phyloP scores from a whole-genome alignment of 305 asterid genomes.

The Salvia sclarea region DNA sequence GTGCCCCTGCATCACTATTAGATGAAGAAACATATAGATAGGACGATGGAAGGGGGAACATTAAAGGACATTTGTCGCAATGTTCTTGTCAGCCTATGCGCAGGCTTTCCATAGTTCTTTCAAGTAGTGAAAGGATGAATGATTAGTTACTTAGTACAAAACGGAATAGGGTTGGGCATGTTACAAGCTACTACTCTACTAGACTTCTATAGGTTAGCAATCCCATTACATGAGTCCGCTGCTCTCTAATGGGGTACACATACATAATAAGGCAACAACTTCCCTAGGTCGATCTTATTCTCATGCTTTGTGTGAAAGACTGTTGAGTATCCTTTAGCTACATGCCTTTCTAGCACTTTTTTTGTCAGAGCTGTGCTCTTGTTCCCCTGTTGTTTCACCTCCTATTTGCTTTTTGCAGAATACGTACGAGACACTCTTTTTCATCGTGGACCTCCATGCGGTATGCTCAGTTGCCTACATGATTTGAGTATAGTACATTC shows the following conservation, averaged over 20 bases:
- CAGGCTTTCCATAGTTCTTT: conserved; percentile 23
- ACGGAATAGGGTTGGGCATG: conserved; percentile 12
- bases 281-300: conserved; percentile 14
- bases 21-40: too few species aligned
- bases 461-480: conserved; percentile 47
- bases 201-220: conserved; percentile 3
- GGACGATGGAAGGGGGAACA: conserved; percentile 14
- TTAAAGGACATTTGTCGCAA: background rate
- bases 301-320: conserved; percentile 9
- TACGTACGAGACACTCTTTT: conserved; percentile 80
- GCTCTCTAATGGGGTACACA: conserved; percentile 18
- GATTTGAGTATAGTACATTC: conserved; percentile 2
- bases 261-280: background rate
- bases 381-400: conserved; percentile 25
- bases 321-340: conserved; percentile 12
- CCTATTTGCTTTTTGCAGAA: conserved; percentile 62
- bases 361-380: background rate
- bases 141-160: conserved; percentile 6
- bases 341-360: conserved; percentile 17
- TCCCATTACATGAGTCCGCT: background rate
- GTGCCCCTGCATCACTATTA: background rate
- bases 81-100: background rate
- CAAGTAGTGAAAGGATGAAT: conserved; percentile 18
- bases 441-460: conserved; percentile 99
- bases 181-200: conserved; percentile 8